Base-by-base conservation (phyloP, 176 grass and related monocot species). In the Bolboschoenus planiculmis region DNA sequence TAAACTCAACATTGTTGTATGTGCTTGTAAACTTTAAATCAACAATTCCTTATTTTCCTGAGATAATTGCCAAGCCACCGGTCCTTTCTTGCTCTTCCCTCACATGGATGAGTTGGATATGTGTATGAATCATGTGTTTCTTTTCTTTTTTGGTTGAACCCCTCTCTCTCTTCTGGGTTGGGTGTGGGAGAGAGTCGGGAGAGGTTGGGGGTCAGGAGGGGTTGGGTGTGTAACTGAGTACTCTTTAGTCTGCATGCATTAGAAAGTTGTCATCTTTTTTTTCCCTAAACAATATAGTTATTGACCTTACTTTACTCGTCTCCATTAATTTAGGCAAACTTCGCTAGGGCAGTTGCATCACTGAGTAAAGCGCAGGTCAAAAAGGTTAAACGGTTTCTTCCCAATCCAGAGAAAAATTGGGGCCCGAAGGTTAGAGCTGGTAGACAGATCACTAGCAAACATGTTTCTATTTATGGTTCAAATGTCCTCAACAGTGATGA, bases 391-490 rank as follows among this genome's bases (percentile, higher is more conserved):
- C 79, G 96, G 7, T 99, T 91, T 79, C 92, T 95, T 83, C 96
- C 92, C 7, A 99, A 99, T 84, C 96, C 96, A 18, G 92, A 93
- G 82, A 89, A 90, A 23, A 88, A 94, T 60, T 99, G 92, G 96
- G 96, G 96, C 33, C 92, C 96, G 0, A 99, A 99, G 89, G 86
- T 91, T 62, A 91, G 89, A 73, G 96, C 91, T 10, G 96, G 96
- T 21, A 82, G 96, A 81, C 90, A 87, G 85, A 95, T 99, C 71
- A 95, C 91, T 56, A 99, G 86, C 56, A 99, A 99, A 56, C 91
- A 99, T 58, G 77, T 79, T 29, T 99, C 96, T 39, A 83, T 93
- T 48, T 87, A 93, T 65, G 96, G 96, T 60, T 27, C 89, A 35
- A 83, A 93, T 16, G 84, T 78, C 73, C 56, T 79, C 56, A 86